Evolutionary conservation across 495 filamentous ascomycete genomes (phyloP), one percentile per base, ranked within the genome.

Genomic region (Hyaloscypha bicolor): DNA sequence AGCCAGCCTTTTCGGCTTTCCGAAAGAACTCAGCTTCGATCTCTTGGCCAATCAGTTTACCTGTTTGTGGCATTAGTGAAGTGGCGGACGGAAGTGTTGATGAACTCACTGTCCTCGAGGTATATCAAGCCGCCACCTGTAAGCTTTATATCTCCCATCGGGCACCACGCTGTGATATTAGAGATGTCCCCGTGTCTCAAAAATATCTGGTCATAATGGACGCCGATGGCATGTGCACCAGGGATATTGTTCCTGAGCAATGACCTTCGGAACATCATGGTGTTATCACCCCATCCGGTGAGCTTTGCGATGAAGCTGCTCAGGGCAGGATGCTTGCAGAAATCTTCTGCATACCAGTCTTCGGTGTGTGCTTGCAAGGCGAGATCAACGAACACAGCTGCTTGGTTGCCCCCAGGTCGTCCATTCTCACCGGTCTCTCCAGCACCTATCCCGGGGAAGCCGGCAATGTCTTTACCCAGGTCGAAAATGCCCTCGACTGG

Each of bases 181-280:
- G 82, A 85, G 8, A 84, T 79, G 33, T 85, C 83, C 0, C 86
- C 87, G 66, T 83, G 71, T 2, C 87, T 73, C n/a, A 90, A 75
- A 74, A 89, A 90, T 32, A 88, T 86, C 73, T 88, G 86, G 69
- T 90, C 87, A 69, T 89, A 89, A 69, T 90, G 88, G 0, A 89
- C 83, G 0, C 84, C 86, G 62, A 86, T 90, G 0, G 86, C 83
- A 69, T 85, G 80, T 9, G 81, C 82, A 1, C 82, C 79, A 6
- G 87, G 88, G 16, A 85, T 80, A 65, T 88, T 88, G 69, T 88
- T 86, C 32, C 88, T 74, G 64, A 89, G 69, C 29, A 88, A 69
- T 0, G 82, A 82, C 22, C 75, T 52, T n/a, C 69, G 55, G 21
- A 83, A 68, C 19, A 72, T 77, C 11, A 88, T 73, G 3, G 84